Conservation (phyloP, 768 basidiomycete species). For the Leccinum boreale region DNA sequence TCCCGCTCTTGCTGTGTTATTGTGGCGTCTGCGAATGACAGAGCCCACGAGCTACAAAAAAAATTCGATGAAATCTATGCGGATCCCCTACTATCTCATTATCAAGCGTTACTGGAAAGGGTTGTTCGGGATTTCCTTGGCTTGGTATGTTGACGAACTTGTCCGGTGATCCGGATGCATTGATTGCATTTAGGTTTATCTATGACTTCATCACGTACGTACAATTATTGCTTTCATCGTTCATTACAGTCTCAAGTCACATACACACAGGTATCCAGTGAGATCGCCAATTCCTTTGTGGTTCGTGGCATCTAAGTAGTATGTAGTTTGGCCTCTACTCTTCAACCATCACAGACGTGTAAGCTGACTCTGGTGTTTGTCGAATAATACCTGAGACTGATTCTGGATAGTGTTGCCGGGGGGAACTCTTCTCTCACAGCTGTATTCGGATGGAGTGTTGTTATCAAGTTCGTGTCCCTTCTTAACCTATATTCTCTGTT, state of each 20-base stretch:
- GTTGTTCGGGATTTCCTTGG: constrained; percentile 69
- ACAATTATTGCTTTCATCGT: not conserved
- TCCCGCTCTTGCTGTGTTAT: constrained; percentile 76
- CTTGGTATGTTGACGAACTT: constrained; percentile 49
- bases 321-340: constrained; percentile 77
- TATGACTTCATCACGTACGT: constrained; percentile 78
- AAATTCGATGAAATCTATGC: constrained; percentile 73
- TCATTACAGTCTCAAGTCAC: not conserved
- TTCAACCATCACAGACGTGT: constrained; percentile 70
- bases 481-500: not conserved
- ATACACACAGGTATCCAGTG: constrained; percentile 55
- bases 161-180: not conserved
- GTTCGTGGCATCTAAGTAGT: not conserved
- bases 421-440: constrained; percentile 47
- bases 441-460: constrained; percentile 80
- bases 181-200: constrained; percentile 49
- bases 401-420: constrained; percentile 53
- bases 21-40: constrained; percentile 85
- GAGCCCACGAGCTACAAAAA: constrained; percentile 73
- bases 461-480: constrained; percentile 62
- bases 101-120: constrained; percentile 76
- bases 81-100: constrained; percentile 74
- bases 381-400: not conserved
- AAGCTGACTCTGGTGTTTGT: constrained; percentile 14
- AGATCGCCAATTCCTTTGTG: constrained; percentile 24